Percentiles rank a stretch among this genome's conserved stretches.
These are phyloP conservation scores for Solanum etuberosum DNA, from an alignment of 257 asterid genomes.

Conservation along the genomic window DNA sequence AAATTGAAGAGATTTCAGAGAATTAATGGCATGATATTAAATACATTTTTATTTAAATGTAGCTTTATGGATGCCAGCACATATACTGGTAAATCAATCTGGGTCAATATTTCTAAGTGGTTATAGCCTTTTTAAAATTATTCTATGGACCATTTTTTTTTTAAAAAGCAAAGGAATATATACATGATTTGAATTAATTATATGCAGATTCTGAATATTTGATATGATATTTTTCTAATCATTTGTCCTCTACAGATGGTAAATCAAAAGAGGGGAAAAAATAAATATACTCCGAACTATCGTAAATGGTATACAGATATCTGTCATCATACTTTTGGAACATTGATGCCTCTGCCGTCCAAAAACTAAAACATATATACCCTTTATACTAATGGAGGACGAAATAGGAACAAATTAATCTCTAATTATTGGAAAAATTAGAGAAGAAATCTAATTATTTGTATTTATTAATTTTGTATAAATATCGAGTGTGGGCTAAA, in stretches of 20 bases:
- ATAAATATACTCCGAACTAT: too few species aligned
- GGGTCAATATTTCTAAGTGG: neutral
- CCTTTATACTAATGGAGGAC: too few species aligned
- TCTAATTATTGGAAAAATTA: too few species aligned
- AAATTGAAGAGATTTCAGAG: neutral
- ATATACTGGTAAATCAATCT: neutral
- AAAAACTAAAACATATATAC: too few species aligned
- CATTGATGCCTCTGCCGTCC: too few species aligned
- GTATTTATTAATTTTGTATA: neutral
- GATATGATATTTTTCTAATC: neutral
- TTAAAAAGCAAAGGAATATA: too few species aligned
- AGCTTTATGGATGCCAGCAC: neutral
- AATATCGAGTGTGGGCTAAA: rapidly evolving
- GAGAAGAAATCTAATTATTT: too few species aligned
- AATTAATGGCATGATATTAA: neutral
- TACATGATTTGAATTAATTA: neutral
- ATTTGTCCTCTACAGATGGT: neutral
- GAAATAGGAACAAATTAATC: too few species aligned
- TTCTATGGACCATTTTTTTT: neutral
- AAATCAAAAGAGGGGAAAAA: neutral
- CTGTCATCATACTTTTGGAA: too few species aligned
- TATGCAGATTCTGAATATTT: neutral
- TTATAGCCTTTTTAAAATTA: neutral
- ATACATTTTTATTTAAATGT: neutral
- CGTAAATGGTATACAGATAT: too few species aligned